phyloP scores from a whole-genome alignment of 345 rosid species.

The Populus ilicifolia region DNA sequence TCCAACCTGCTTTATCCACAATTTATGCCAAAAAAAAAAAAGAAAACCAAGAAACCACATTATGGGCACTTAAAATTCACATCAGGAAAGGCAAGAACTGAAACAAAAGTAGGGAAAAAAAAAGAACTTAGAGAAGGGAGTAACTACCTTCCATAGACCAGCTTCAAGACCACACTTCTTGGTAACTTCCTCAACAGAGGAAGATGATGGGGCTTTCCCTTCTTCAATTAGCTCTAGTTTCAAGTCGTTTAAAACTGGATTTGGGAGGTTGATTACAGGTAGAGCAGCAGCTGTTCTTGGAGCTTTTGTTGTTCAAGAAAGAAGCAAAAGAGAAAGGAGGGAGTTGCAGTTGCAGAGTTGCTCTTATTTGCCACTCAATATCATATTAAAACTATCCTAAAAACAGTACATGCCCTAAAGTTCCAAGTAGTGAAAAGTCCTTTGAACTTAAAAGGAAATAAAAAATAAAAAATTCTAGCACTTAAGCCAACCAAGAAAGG shows the following conservation, averaged over 20 bases:
- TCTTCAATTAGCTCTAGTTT: slow-evolving; percentile 57
- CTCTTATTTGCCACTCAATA: slow-evolving; percentile 20
- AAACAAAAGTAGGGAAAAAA: background rate
- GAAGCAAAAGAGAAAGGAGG: slow-evolving; percentile 25
- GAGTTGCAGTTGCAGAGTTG: slow-evolving; percentile 33
- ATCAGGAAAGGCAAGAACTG: background rate
- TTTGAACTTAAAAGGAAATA: background rate
- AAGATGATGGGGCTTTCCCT: slow-evolving; percentile 29
- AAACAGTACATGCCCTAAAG: background rate
- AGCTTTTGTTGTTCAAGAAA: slow-evolving; percentile 18
- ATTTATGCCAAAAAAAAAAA: background rate
- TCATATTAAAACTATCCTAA: too few relatives aligned
- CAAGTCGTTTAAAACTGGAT: slow-evolving; percentile 30
- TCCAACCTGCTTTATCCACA: background rate
- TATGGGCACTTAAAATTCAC: background rate
- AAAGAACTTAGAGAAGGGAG: slow-evolving; percentile 3
- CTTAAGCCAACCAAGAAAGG: background rate
- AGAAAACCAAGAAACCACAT: background rate
- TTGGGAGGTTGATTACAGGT: slow-evolving; percentile 25
- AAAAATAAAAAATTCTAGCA: background rate
- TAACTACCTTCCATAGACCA: slow-evolving; percentile 90
- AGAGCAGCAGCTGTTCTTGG: slow-evolving; percentile 13
- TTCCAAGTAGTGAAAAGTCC: background rate
- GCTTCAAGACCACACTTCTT: slow-evolving; percentile 88
- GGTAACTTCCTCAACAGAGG: slow-evolving; percentile 66